Evolutionary conservation across 345 rosid genomes (phyloP).

Genomic region (Corymbia maculata): DNA sequence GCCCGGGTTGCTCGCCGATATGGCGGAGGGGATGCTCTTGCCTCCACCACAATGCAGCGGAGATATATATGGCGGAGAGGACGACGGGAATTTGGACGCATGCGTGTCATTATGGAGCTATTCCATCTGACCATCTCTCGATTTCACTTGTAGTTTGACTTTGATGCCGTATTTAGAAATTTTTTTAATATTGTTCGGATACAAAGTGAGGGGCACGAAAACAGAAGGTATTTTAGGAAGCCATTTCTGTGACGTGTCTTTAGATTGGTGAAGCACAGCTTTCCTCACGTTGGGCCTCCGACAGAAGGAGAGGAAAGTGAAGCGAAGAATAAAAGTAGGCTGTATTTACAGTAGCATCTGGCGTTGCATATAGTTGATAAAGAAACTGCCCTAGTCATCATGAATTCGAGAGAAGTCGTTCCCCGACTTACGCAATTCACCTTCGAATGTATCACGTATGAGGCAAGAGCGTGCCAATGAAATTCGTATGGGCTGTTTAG

Average conservation of each 20-base stretch:
- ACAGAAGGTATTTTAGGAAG: neutral
- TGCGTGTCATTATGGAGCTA: conserved; percentile 60
- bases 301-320: too few species aligned
- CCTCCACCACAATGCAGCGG: conserved; percentile 45
- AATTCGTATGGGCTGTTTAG: too few species aligned
- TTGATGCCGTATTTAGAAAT: neutral
- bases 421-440: too few species aligned
- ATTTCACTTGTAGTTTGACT: neutral
- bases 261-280: too few species aligned
- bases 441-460: too few species aligned
- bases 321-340: neutral
- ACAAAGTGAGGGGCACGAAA: neutral
- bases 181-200: neutral
- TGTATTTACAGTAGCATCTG: neutral
- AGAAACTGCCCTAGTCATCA: neutral
- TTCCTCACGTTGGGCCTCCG: too few species aligned
- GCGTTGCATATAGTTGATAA: neutral
- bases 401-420: neutral
- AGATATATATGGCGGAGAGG: neutral
- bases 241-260: neutral
- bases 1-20: conserved; percentile 45
- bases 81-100: conserved; percentile 10
- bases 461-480: too few species aligned
- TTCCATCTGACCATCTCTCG: neutral
- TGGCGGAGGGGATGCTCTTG: conserved; percentile 81